Evolutionary conservation across 2,329 filamentous ascomycete species (phyloP), one percentile per base, ranked within the genome.

Genomic region (Fusarium sp.): DNA sequence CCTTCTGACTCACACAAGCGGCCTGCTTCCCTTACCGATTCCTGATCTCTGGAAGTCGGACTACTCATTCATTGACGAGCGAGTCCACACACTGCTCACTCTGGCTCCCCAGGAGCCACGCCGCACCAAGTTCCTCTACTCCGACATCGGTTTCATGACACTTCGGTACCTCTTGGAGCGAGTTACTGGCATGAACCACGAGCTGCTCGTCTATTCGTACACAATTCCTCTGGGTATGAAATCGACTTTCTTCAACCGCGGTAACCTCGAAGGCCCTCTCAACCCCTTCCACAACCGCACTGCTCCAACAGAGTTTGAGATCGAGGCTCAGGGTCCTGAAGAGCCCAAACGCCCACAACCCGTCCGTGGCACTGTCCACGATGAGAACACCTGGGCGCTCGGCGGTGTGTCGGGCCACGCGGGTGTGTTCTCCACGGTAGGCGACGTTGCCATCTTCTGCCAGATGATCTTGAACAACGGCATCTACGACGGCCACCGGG

Each of bases 271-370:
- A 29, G 61, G 61, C 2, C 40, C 56, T 2, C 40, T 40, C 8
- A 64, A 64, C 34, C 50, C 61, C 7, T 61, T 64, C n/a, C 60
- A 61, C 13, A 13, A n/a, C 9, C 61, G 56, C 9, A 60, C 40
- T 1, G 61, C 61, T 2, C 50, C 61, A 16, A 51, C 57, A 0
- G 61, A 64, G 25, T 61, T 64, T 20, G 49, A 64, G 31, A 64
- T 64, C 46, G 55, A 60, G 25, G 61, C 44, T 3, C 54, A 78
- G 77, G 74, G 76, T 4, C 59, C 72, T 6, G 53, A 38, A 2
- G 78, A 78, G 57, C 79, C 79, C 4, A 56, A 75, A 18, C 73
- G 79, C 9, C 78, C 79, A 1, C 78, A 81, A 54, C 79, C 78
- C 1, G 77, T 81, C 6, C 77, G 77, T 3, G 79, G 79, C 4